Conservation (phyloP, 495 filamentous ascomycete species). For the Bacidia rubella region DNA sequence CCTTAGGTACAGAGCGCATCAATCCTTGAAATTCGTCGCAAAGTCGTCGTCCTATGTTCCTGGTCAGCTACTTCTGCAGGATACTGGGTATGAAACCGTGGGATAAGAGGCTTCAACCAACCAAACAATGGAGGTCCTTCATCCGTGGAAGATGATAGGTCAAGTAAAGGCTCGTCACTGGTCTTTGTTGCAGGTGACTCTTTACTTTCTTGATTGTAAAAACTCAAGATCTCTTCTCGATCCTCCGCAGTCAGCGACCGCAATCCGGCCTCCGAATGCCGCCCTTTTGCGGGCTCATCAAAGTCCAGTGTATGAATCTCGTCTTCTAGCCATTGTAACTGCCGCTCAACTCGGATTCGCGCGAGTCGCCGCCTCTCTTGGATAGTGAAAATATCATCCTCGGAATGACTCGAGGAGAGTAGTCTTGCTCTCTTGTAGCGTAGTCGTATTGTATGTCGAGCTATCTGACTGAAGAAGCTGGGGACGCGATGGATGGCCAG, state of each 20-base stretch:
- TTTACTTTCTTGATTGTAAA: too few relatives aligned
- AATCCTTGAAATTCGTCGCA: slow-evolving; percentile 22
- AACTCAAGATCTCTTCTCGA: background rate
- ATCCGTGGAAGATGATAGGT: too few relatives aligned
- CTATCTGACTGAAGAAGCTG: too few relatives aligned
- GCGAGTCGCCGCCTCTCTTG: background rate
- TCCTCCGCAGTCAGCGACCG: background rate
- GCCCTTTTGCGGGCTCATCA: background rate
- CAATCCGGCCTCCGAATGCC: background rate
- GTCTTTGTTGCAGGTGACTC: too few relatives aligned
- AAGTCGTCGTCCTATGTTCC: background rate
- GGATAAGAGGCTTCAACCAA: background rate
- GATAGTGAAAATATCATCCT: too few relatives aligned
- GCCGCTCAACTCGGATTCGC: background rate
- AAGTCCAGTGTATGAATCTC: background rate
- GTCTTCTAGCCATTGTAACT: background rate
- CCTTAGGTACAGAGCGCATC: slow-evolving; percentile 59
- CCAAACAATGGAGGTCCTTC: too few relatives aligned
- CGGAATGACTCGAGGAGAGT: too few relatives aligned
- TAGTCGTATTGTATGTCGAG: too few relatives aligned
- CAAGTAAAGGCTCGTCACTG: too few relatives aligned
- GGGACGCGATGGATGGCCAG: too few relatives aligned
- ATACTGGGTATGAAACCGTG: background rate
- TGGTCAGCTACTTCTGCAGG: background rate
- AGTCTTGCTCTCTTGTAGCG: too few relatives aligned